Conservation (phyloP, 1,284 basidiomycete species). For the Laetiporus sulphureus region DNA sequence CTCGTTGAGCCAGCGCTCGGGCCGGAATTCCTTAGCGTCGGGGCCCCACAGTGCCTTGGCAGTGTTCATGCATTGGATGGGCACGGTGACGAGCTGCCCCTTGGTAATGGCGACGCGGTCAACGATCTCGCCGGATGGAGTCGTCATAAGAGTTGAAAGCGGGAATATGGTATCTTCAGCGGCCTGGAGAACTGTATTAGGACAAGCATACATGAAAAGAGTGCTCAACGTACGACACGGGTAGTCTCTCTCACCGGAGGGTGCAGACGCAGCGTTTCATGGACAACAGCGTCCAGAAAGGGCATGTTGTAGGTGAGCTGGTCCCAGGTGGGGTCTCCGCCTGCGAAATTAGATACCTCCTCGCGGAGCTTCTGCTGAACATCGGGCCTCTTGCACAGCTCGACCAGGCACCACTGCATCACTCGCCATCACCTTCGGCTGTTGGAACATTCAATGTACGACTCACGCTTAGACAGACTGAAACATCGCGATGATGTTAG, state of each 20-base stretch:
- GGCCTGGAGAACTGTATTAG: neutral
- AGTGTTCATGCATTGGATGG: slow-evolving; percentile 38
- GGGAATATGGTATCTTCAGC: slow-evolving; percentile 46
- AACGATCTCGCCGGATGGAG: slow-evolving; percentile 29
- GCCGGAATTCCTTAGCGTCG: slow-evolving; percentile 21
- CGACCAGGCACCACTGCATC: slow-evolving; percentile 25
- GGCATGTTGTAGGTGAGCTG: slow-evolving; percentile 26
- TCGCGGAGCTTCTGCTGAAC: slow-evolving; percentile 33
- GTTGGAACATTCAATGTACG: too few relatives aligned
- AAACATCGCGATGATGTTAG: too few relatives aligned
- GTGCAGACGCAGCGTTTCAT: slow-evolving; percentile 21
- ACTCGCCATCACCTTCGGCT: too few relatives aligned
- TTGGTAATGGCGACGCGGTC: slow-evolving; percentile 36
- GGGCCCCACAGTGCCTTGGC: slow-evolving; percentile 41
- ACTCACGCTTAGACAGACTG: slow-evolving; percentile 19
- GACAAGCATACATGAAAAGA: neutral
- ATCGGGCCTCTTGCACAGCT: slow-evolving; percentile 26
- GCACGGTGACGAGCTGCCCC: slow-evolving; percentile 35
- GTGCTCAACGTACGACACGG: slow-evolving; percentile 12
- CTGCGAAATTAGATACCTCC: slow-evolving; percentile 29
- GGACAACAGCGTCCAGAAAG: slow-evolving; percentile 30
- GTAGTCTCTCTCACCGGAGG: slow-evolving; percentile 15
- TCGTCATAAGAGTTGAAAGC: slow-evolving; percentile 35
- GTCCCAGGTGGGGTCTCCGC: slow-evolving; percentile 27
- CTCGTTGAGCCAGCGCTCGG: slow-evolving; percentile 20